Evolutionary conservation across 2,329 filamentous ascomycete species (phyloP).

Genomic region (Leptoxyphium fumago): DNA sequence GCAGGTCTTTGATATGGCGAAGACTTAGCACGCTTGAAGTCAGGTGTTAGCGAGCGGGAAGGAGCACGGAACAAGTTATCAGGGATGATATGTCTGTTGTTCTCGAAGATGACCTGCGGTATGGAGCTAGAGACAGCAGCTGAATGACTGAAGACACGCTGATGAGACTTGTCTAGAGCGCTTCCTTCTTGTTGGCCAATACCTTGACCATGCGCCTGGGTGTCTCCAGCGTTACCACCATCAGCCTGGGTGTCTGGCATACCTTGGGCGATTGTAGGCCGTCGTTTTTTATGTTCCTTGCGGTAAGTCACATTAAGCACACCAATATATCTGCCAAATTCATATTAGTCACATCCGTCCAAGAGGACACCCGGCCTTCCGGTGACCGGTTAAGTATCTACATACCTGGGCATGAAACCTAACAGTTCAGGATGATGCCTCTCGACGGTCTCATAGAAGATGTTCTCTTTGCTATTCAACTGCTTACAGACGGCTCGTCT

Average conservation of each 20-base stretch:
- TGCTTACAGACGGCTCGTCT: conserved; percentile 93
- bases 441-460: conserved; percentile 96
- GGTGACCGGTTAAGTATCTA: neutral
- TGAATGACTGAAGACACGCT: conserved; percentile 56
- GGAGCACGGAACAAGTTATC: conserved; percentile 57
- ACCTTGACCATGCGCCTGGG: neutral
- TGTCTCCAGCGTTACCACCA: conserved; percentile 1
- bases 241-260: conserved; percentile 10
- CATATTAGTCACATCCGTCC: conserved; percentile 16
- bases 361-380: neutral
- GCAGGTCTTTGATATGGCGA: conserved; percentile 8
- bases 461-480: conserved; percentile 93
- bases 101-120: conserved; percentile 83
- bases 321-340: conserved; percentile 65
- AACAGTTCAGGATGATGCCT: conserved; percentile 77
- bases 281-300: conserved; percentile 50
- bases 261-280: conserved; percentile 14
- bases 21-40: conserved; percentile 14
- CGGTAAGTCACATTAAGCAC: conserved; percentile 93
- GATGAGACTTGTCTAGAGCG: conserved; percentile 17
- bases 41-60: conserved; percentile 23
- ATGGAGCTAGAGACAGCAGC: conserved; percentile 59
- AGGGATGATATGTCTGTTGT: conserved; percentile 87
- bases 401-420: conserved; percentile 67
- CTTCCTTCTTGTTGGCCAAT: conserved; percentile 1